These are phyloP conservation scores for Malus hybrid DNA, from an alignment of 331 rosid species.

Conservation along the genomic window DNA sequence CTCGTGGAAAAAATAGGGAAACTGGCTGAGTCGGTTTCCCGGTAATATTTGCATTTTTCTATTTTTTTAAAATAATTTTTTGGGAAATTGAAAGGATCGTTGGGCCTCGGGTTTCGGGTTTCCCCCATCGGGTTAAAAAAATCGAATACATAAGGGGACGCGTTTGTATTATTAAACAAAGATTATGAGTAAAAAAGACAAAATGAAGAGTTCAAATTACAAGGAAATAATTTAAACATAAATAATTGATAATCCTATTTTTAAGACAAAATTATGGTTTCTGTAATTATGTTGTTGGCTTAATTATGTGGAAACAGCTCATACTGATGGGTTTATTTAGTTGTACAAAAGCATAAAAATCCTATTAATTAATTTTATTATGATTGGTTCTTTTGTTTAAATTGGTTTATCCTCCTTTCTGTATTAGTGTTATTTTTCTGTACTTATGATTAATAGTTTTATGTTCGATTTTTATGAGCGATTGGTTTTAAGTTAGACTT, in stretches of 20 bases:
- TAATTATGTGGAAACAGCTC: not conserved
- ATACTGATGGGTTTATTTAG: not conserved
- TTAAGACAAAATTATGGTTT: not conserved
- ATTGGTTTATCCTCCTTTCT: not conserved
- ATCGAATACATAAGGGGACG: slow-evolving; percentile 24
- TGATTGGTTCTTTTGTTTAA: not conserved
- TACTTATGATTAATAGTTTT: too few species aligned
- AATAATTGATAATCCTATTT: not conserved
- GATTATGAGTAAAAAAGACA: slow-evolving; percentile 19
- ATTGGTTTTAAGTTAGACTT: too few species aligned
- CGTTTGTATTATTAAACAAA: slow-evolving; percentile 46
- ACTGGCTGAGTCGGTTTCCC: slow-evolving; percentile 89
- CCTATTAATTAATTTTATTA: not conserved
- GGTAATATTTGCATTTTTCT: slow-evolving; percentile 13
- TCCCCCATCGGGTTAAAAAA: slow-evolving; percentile 16
- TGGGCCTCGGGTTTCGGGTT: slow-evolving; percentile 25
- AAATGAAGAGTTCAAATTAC: slow-evolving; percentile 25
- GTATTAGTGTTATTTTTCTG: not conserved
- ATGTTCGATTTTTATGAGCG: too few species aligned
- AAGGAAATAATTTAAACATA: not conserved
- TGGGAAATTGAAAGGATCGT: not conserved
- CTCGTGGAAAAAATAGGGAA: slow-evolving; percentile 67
- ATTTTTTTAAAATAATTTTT: not conserved
- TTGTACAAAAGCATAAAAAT: not conserved
- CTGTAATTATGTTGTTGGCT: not conserved